Base-by-base conservation (phyloP, 371 early-diverging fungal species). In the Syncephalastrum contaminatum region DNA sequence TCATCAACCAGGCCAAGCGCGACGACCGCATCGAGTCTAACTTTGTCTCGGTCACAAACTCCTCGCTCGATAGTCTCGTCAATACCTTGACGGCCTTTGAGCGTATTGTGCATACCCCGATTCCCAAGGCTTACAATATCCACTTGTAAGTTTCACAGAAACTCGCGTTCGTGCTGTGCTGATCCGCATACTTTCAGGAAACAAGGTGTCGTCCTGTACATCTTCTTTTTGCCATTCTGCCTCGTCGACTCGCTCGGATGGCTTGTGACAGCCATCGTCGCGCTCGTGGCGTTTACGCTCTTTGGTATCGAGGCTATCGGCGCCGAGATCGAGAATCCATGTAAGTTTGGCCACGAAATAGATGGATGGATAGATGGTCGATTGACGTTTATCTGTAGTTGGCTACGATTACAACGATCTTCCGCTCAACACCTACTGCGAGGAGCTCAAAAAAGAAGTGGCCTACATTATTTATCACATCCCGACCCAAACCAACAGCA, bases 51-150 rank as follows among this genome's bases (percentile, higher is more conserved):
- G 68, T 67, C 18, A 73, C 78, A 41, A 73, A 74, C 14, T 58
- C 58, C 49, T 73, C 77, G 0, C 42, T 86, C 2, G 76, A 79
- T 43, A 71, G 57, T 19, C 60, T 86, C 54, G 73, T 85, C 20
- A 92, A 92, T 51, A 73, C 80, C 43, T 63, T 91, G n/a, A 79
- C 83, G 24, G 72, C 75, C 15, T 83, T 91, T 63, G 91, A 91
- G 65, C 67, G 93, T 43, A 88, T 93, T 61, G 71, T 85, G 12
- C 75, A 75, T 62, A 85, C 88, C 3, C 93, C 93, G 22, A 87
- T 91, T 58, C 93, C 93, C 1, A 64, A 86, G 42, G 91, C 92
- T 14, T 93, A 93, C 58, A 72, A 78, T 27, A 86, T 90, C 59
- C 93, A 91, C 67, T 60, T 91, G 69, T 72, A 66, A 64, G 69